phyloP scores from a whole-genome alignment of 2,329 filamentous ascomycete species.

The Cordyceps cateniannulata region DNA sequence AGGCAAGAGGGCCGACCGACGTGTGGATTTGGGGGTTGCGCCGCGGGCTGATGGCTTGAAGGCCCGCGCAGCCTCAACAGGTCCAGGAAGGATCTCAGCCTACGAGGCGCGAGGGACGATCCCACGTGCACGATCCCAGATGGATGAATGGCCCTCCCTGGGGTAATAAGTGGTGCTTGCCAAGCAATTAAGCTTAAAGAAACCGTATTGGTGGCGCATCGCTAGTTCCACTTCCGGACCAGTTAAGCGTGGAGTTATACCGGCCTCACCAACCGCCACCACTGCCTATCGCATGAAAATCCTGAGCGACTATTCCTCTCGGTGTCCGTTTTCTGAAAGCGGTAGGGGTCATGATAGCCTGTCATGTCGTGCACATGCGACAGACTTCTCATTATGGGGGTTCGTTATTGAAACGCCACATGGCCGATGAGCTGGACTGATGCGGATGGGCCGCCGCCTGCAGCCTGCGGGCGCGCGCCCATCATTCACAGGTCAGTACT shows the following conservation, averaged over 20 bases:
- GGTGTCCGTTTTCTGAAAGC: slow-evolving; percentile 5
- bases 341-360: not conserved
- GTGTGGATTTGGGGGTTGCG: not conserved
- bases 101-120: not conserved
- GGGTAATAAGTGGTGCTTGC: not conserved
- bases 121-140: not conserved
- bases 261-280: not conserved
- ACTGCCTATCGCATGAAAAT: not conserved
- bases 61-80: not conserved
- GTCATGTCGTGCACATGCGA: slow-evolving; percentile 10
- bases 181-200: slow-evolving; percentile 11
- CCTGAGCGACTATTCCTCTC: not conserved
- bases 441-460: not conserved
- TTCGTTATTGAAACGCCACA: slow-evolving; percentile 9
- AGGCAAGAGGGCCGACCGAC: no score
- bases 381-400: slow-evolving; percentile 5
- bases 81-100: not conserved
- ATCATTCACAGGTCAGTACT: no score
- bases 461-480: not conserved
- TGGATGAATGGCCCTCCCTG: not conserved
- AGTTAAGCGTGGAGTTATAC: not conserved
- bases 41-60: not conserved
- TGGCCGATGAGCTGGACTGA: not conserved
- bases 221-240: slow-evolving; percentile 2
- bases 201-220: slow-evolving; percentile 1